Base-by-base conservation (phyloP, 2,329 filamentous ascomycete species). In the Lithohypha guttulata region DNA sequence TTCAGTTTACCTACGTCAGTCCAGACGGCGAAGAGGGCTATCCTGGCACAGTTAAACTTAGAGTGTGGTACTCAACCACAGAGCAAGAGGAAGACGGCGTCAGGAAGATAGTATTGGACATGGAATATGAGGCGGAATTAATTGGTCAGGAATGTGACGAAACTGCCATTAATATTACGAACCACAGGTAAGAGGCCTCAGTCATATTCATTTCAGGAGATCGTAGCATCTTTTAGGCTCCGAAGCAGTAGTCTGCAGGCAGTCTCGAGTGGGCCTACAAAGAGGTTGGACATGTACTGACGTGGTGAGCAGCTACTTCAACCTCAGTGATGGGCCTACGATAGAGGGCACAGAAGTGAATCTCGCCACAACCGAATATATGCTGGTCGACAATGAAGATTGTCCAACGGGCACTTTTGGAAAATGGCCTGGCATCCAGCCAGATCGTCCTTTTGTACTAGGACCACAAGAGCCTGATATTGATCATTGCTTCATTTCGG, bases 121-220 rank as follows among this genome's bases (percentile, higher is more conserved):
- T 93, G 34, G 91, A 96, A 60, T 96, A 93, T 58, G 83, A 94
- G 67, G 86, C 82, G 14, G 77, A 84, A 59, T 69, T 96, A 32
- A 70, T 85, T 2, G 79, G 73, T 2, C 79, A 75, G 43, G 70
- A 81, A 34, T 80, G 79, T 9, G 78, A 87, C n/a, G 89, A 95
- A 70, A 96, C 89, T 0, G 79, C 79, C 28, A 75, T 96, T 58
- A 93, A 87, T 63, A 73, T 96, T 64, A 96, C 91, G 34, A 98
- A 96, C 65, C 89, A 98, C 67, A 93, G 84, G 81, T 85, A n/a
- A n/a, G n/a, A n/a, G n/a, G n/a, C n/a, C n/a, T n/a, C n/a, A n/a
- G n/a, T n/a, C n/a, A n/a, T n/a, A n/a, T n/a, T n/a, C n/a, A n/a
- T n/a, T n/a, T n/a, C n/a, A n/a, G n/a, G n/a, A n/a, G n/a, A n/a